Evolutionary conservation across 176 grass and related monocot genomes (phyloP).

Genomic region (Phoenix roebelenii): DNA sequence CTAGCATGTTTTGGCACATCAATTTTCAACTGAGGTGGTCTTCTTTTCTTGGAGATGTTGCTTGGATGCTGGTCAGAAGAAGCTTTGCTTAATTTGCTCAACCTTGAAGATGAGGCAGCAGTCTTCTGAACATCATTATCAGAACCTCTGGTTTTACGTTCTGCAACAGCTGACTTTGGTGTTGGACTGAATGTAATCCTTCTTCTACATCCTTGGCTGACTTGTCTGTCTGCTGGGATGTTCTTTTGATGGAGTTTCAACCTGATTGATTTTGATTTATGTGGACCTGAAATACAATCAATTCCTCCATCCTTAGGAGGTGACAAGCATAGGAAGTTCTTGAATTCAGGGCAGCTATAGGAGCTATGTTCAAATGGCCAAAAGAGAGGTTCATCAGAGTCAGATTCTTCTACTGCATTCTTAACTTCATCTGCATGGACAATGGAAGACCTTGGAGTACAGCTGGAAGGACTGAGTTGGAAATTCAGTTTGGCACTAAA

Average conservation of each 20-base stretch:
- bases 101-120: slow-evolving; percentile 13
- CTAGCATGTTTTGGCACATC: not conserved
- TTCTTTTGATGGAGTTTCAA: slow-evolving; percentile 9
- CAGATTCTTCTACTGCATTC: not conserved
- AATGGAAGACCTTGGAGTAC: no score
- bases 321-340: slow-evolving; percentile 18
- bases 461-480: not conserved
- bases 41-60: no score
- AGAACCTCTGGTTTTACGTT: not conserved
- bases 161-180: no score
- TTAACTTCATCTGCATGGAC: not conserved
- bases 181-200: no score
- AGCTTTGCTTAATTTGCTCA: slow-evolving; percentile 7
- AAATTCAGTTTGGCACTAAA: slow-evolving; percentile 10
- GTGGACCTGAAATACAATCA: not conserved
- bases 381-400: slow-evolving; percentile 24
- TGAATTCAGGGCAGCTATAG: slow-evolving; percentile 11
- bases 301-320: slow-evolving; percentile 11
- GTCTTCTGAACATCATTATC: not conserved
- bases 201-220: no score
- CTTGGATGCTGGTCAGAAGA: not conserved
- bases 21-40: no score
- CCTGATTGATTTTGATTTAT: slow-evolving; percentile 15
- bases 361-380: slow-evolving; percentile 27
- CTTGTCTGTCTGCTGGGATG: not conserved